Evolutionary conservation across 495 filamentous ascomycete genomes (phyloP), one percentile per base, ranked within the genome.

Genomic region (Penicillium turbatum): DNA sequence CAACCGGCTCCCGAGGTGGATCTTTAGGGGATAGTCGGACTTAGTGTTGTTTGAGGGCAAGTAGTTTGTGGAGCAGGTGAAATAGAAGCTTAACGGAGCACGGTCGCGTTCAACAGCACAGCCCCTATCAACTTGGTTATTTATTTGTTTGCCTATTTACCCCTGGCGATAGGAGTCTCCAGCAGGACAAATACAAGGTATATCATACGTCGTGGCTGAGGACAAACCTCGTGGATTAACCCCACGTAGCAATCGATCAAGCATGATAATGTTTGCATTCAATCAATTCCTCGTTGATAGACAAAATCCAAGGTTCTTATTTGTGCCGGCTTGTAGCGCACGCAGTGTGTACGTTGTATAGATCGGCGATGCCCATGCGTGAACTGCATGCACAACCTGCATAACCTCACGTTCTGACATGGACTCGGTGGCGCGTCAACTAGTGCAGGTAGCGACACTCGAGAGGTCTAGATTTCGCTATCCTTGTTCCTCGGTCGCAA

Each of bases 1-100:
- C 55, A 54, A 63, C 60, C 53, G 57, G 60, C 61, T 61, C 60
- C 40, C 46, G 42, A 53, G 15, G 40, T 42, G 45, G 42, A 39
- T 24, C 21, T 24, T 24, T 16, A 44, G 44, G 40, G 32, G 39
- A 17, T 24, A 44, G 30, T 50, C 34, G 40, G 49, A 8, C 38
- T 56, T 64, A 61, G 55, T 48, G 39, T 53, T 15, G 42, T 56
- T 54, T 57, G 24, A 47, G 35, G 26, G 12, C 44, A 13, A 34
- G 41, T 60, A 63, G 53, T 55, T 41, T 53, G 54, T 56, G 61
- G 58, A 40, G 52, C 36, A 38, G 42, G 12, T n/a, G 7, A 35
- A 21, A 32, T 11, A 39, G 19, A 43, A 43, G 30, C 21, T 51
- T 36, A 12, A 43, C 13, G 30, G 29, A 24, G 21, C 21, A 24